Evolutionary conservation across 164 flowering plant species (phyloP).

Genomic region (Stephania yunnanensis): DNA sequence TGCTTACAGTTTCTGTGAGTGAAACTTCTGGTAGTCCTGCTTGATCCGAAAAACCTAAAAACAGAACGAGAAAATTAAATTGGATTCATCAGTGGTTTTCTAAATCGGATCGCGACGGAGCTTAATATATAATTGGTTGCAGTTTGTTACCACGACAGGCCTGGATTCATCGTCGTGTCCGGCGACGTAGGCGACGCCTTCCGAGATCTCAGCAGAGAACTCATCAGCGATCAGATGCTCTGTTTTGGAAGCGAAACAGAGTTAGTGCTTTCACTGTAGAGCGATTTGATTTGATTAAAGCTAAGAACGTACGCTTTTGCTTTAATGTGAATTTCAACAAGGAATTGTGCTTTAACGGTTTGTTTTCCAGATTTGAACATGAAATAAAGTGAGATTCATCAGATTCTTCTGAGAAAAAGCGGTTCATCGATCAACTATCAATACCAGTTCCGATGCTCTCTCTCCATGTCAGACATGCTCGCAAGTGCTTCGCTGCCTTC

Average conservation of each 20-base stretch:
- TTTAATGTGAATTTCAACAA: slow-evolving; percentile 24
- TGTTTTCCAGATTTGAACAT: slow-evolving; percentile 13
- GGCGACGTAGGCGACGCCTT: slow-evolving; percentile 88
- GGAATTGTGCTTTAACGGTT: slow-evolving; percentile 11
- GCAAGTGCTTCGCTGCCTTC: slow-evolving; percentile 81
- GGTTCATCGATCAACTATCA: slow-evolving; percentile 4
- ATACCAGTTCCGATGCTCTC: slow-evolving; percentile 77
- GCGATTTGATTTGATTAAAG: neutral
- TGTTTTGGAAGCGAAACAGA: slow-evolving; percentile 20
- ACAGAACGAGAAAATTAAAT: neutral
- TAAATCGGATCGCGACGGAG: neutral
- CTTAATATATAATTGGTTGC: neutral
- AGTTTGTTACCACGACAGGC: slow-evolving; percentile 66
- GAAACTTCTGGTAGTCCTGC: slow-evolving; percentile 93
- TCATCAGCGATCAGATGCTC: slow-evolving; percentile 91
- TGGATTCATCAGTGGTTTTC: neutral
- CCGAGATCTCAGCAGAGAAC: slow-evolving; percentile 85
- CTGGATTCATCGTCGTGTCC: slow-evolving; percentile 82
- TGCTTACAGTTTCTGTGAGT: slow-evolving; percentile 83
- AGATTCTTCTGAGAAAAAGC: slow-evolving; percentile 7
- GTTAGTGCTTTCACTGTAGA: slow-evolving; percentile 5
- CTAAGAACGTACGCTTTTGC: slow-evolving; percentile 4
- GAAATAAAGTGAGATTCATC: slow-evolving; percentile 7
- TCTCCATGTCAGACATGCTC: slow-evolving; percentile 90
- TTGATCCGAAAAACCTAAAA: slow-evolving; percentile 83